Evolutionary conservation across 1,284 basidiomycete genomes (phyloP).

Genomic region (Tilletia setariae): DNA sequence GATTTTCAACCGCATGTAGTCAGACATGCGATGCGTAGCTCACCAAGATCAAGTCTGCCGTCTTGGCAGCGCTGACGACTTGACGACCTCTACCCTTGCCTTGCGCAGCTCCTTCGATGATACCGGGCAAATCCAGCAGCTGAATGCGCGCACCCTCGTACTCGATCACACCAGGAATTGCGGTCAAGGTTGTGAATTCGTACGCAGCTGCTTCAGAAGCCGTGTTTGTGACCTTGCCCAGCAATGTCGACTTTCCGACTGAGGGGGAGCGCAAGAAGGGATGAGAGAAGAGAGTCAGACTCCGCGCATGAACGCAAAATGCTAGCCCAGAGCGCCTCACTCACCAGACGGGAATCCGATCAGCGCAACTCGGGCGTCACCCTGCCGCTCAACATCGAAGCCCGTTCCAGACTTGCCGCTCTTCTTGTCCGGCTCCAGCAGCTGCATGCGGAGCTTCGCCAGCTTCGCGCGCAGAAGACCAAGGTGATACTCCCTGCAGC

Average conservation of each 20-base stretch:
- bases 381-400: constrained; percentile 51
- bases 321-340: neutral
- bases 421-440: constrained; percentile 47
- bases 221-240: constrained; percentile 88
- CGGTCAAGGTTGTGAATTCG: constrained; percentile 87
- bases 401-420: constrained; percentile 43
- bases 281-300: neutral
- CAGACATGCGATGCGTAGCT: neutral
- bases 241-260: constrained; percentile 86
- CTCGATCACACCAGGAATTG: constrained; percentile 38
- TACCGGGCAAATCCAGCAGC: constrained; percentile 84
- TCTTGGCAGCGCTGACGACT: constrained; percentile 77
- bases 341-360: constrained; percentile 61
- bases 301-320: neutral
- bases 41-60: constrained; percentile 77
- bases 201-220: constrained; percentile 84
- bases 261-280: constrained; percentile 66
- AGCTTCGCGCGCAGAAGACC: constrained; percentile 49
- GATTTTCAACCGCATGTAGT: neutral
- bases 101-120: constrained; percentile 80
- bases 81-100: constrained; percentile 90
- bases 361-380: constrained; percentile 66
- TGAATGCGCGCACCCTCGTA: constrained; percentile 58
- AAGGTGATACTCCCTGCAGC: constrained; percentile 37
- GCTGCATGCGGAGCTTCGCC: constrained; percentile 48